These are phyloP conservation scores for Kurtzmaniella quercitrusa DNA, from an alignment of 1,139 yeast species.

Conservation along the genomic window DNA sequence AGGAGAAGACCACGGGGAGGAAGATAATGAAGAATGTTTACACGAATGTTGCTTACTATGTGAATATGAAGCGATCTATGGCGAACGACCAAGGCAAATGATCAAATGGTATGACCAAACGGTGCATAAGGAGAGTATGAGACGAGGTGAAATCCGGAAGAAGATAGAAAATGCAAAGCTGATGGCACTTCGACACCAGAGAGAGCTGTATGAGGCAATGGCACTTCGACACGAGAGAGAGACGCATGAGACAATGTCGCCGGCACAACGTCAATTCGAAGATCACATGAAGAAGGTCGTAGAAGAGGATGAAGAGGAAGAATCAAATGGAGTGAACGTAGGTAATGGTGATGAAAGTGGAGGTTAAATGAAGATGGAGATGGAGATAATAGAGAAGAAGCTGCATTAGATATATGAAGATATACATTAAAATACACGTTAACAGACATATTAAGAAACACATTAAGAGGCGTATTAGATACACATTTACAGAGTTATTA, in stretches of 20 bases:
- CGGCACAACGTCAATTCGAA: not conserved
- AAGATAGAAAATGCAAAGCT: slow-evolving; percentile 36
- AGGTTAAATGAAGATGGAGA: not conserved
- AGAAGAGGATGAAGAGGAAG: no score
- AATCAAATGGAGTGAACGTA: no score
- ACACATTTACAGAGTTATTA: no score
- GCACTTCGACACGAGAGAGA: no score
- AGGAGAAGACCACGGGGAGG: not conserved
- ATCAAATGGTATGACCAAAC: slow-evolving; percentile 25
- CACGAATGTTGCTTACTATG: slow-evolving; percentile 48
- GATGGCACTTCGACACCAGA: slow-evolving; percentile 29
- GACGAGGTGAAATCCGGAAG: slow-evolving; percentile 30
- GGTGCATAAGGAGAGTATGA: slow-evolving; percentile 28
- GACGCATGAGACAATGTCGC: not conserved
- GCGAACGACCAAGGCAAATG: slow-evolving; percentile 34
- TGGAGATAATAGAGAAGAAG: not conserved
- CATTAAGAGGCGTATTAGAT: no score
- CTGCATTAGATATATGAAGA: not conserved
- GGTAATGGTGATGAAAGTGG: no score
- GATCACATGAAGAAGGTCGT: not conserved
- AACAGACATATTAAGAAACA: not conserved
- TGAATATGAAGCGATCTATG: slow-evolving; percentile 57
- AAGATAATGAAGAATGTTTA: not conserved
- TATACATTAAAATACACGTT: not conserved
- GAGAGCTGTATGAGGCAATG: slow-evolving; percentile 14